These are phyloP conservation scores for Candida caryicola DNA, from an alignment of 805 yeast genomes.

Conservation along the genomic window DNA sequence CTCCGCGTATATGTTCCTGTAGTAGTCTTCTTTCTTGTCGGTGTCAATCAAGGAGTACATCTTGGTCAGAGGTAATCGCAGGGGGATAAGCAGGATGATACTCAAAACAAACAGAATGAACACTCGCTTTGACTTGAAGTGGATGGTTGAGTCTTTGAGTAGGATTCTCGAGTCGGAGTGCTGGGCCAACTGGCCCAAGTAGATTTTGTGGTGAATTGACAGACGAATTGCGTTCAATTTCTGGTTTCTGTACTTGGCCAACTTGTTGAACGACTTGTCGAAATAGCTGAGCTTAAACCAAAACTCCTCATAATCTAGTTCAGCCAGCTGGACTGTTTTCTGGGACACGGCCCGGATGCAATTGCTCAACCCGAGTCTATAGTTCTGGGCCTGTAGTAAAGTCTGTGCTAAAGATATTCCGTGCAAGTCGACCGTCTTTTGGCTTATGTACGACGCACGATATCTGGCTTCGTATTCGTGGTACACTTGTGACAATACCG, in stretches of 20 bases:
- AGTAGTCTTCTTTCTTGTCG: background rate
- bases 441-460: too few relatives aligned
- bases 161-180: background rate
- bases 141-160: background rate
- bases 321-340: background rate
- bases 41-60: background rate
- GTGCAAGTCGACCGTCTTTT: too few relatives aligned
- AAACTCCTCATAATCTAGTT: slow-evolving; percentile 1
- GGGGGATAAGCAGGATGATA: background rate
- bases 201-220: background rate
- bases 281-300: slow-evolving; percentile 6
- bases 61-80: background rate
- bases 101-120: background rate
- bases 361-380: background rate
- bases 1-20: background rate
- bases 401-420: too few relatives aligned
- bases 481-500: background rate
- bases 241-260: background rate
- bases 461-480: background rate
- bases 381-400: background rate
- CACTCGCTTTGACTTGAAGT: background rate
- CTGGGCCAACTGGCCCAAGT: background rate
- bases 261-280: slow-evolving; percentile 4
- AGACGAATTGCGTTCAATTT: background rate
- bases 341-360: background rate